Evolutionary conservation across 2,329 filamentous ascomycete species (phyloP).

Genomic region (Falciphora oryzae): DNA sequence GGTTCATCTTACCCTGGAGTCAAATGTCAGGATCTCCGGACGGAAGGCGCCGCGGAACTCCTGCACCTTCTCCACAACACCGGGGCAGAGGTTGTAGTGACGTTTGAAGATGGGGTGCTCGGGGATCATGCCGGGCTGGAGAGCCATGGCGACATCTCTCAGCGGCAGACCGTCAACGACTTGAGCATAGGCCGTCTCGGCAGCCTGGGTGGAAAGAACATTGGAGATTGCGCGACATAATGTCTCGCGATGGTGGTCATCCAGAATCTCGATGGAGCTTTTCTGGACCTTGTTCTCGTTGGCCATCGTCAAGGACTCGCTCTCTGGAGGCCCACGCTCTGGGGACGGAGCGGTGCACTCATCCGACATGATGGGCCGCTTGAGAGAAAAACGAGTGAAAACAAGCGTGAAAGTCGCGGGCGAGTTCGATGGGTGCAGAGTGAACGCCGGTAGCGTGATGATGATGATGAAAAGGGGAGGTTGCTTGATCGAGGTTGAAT

Average conservation of each 20-base stretch:
- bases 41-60: not conserved
- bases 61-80: conserved; percentile 11
- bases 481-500: too few species aligned
- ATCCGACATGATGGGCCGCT: too few species aligned
- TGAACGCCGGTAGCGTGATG: too few species aligned
- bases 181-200: conserved; percentile 16
- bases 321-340: too few species aligned
- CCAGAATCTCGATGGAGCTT: conserved; percentile 10
- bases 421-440: too few species aligned
- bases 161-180: conserved; percentile 19
- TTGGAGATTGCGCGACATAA: conserved; percentile 13
- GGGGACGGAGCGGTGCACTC: too few species aligned
- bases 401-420: too few species aligned
- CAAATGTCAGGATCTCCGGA: conserved; percentile 5
- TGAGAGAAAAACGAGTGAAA: too few species aligned
- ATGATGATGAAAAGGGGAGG: too few species aligned
- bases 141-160: conserved; percentile 10
- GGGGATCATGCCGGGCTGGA: not conserved
- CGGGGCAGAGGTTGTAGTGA: conserved; percentile 17
- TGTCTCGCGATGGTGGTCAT: conserved; percentile 7
- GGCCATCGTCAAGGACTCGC: not conserved
- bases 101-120: conserved; percentile 15
- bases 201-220: conserved; percentile 14
- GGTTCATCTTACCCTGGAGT: conserved; percentile 4
- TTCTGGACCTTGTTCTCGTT: not conserved